Evolutionary conservation across 108 stramenopile genomes (phyloP), one percentile per base, ranked within the genome.

Genomic region (Fistulifera pelliculosa): DNA sequence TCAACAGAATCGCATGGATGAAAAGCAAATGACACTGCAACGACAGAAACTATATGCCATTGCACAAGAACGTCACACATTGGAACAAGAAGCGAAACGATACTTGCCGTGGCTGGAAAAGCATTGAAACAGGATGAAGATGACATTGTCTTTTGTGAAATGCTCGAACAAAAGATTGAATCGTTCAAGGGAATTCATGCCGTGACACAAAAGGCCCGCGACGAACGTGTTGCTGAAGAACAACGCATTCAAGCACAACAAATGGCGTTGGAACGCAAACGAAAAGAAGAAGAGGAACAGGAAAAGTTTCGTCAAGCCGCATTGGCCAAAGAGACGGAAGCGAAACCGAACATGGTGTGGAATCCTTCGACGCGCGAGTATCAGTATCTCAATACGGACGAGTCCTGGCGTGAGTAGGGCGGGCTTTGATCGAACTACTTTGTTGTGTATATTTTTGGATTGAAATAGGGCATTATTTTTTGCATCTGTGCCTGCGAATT

Each of bases 331-430:
- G 72, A 79, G 51, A 79, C 76, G 1, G 89, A 84, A 45, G 82
- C 74, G 15, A 67, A 82, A 43, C 80, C 80, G 4, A 80, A 81
- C 24, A 86, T 87, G 85, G 70, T 85, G 15, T 90, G 89, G 89
- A 90, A 90, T 60, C 78, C 70, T 18, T 70, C 79, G 13, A 56
- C 74, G 31, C 72, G 76, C 52, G 89, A 90, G 56, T 90, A 90
- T 57, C 81, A 87, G 41, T 76, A 85, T 60, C 43, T 82, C 1
- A 67, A 83, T 56, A 86, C 85, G n/a, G 76, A 86, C 43, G 89
- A 90, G 54, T 77, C 80, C 8, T 90, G 89, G 89, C 75, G 89
- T 53, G 89, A 90, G 8, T 35, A 35, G n/a, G n/a, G n/a, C n/a
- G n/a, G n/a, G n/a, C n/a, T n/a, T n/a, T n/a, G n/a, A n/a, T n/a